Percentiles rank a stretch among this genome's conserved stretches.
Conservation (phyloP, 2,329 filamentous ascomycete genomes). For the Aspergillus versicolor region DNA sequence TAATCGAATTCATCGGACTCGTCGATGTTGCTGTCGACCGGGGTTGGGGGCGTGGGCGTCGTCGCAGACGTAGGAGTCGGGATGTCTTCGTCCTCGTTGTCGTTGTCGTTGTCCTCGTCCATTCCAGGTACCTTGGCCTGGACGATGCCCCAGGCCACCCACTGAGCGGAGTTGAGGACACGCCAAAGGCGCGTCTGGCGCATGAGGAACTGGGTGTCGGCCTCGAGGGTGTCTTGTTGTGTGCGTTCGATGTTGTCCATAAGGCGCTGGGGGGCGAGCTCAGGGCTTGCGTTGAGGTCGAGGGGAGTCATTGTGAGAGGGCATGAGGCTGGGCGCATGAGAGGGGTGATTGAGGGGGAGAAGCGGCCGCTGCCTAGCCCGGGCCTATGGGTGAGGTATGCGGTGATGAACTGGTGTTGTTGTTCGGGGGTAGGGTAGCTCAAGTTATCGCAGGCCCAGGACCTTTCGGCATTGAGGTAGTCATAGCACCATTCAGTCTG, state of each 20-base stretch:
- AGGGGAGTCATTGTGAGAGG: conserved; percentile 60
- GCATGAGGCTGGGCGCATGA: conserved; percentile 54
- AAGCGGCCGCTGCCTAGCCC: conserved; percentile 38
- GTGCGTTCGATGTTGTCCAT: conserved; percentile 58
- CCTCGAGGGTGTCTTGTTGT: conserved; percentile 64
- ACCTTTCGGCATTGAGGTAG: conserved; percentile 71
- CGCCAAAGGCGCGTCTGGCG: conserved; percentile 84
- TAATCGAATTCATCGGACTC: conserved; percentile 86
- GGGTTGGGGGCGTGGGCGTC: conserved; percentile 11
- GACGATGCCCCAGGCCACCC: conserved; percentile 95
- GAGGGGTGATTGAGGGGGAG: conserved; percentile 29
- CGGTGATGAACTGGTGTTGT: conserved; percentile 78
- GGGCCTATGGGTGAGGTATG: conserved; percentile 81
- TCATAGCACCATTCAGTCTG: conserved; percentile 95
- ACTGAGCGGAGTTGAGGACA: conserved; percentile 80
- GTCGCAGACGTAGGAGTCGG: neutral
- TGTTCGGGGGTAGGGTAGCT: conserved; percentile 77
- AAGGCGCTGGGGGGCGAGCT: conserved; percentile 50
- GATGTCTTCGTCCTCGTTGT: neutral
- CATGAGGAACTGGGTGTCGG: conserved; percentile 67
- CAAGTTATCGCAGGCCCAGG: conserved; percentile 67
- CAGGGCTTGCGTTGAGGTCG: conserved; percentile 73
- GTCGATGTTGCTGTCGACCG: conserved; percentile 49
- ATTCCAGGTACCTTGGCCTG: conserved; percentile 84
- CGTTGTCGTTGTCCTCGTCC: conserved; percentile 42